Evolutionary conservation across 139 green algal species (phyloP), one percentile per base, ranked within the genome.

Genomic region (Chlorella sp.): DNA sequence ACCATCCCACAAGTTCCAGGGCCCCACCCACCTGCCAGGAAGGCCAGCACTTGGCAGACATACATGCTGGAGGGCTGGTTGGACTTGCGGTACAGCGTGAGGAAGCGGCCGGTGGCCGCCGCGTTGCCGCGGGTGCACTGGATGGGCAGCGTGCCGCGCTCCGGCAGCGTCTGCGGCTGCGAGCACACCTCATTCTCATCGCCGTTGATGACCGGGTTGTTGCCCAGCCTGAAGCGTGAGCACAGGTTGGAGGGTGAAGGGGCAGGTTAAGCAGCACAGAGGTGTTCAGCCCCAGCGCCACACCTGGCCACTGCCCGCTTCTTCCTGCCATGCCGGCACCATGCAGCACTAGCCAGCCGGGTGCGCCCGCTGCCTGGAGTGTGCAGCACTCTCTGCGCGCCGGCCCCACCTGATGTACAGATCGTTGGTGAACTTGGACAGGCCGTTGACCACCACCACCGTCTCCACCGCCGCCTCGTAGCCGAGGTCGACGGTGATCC

Each of bases 401-500:
- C n/a, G n/a, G n/a, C n/a, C n/a, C n/a, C 38, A 86, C 81, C 81
- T 74, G 36, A 87, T 47, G n/a, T 34, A 41, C 32, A 87, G 72
- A 60, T 81, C 72, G 39, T 55, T 65, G 9, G 38, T 36, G 32
- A 87, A 87, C 16, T 25, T 39, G 26, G 82, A 87, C 55, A 34
- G 67, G 23, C 82, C 82, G 41, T 87, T 87, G 1, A 56, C 32
- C 26, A 87, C 60, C 30, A 87, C 82, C 30, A 87, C 82, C n/a
- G 72, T 82, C 63, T 74, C 70, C 60, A 87, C 82, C 23, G 74
- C 57, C 0, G 82, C 82, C 60, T 80, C 81, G 26, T 80, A 86
- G 26, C 69, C 72, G n/a, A 87, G 71, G 72, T 87, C 82, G 4
- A 87, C 30, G 13, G 72, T 87, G 44, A 87, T 74, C 82, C 82